Percentiles rank a stretch among this genome's conserved stretches.
phyloP scores from a whole-genome alignment of 176 grass and related monocot genomes.

The Aechmea fasciata region DNA sequence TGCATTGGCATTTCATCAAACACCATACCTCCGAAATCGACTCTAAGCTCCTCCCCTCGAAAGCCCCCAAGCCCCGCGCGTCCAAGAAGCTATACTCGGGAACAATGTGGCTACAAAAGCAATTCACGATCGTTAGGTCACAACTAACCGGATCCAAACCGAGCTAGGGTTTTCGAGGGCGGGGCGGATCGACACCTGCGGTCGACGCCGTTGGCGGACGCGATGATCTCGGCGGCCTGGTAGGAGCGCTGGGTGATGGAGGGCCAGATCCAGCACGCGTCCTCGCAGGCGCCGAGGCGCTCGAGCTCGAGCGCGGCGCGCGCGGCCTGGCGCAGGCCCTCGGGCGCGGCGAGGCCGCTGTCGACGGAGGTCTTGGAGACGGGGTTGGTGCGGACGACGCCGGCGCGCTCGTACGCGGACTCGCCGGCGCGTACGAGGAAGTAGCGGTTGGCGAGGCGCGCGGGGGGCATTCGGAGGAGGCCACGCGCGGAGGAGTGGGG shows the following conservation, averaged over 20 bases:
- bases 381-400: constrained; percentile 70
- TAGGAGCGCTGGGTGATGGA: constrained; percentile 93
- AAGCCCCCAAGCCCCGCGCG: constrained; percentile 75
- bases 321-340: constrained; percentile 59
- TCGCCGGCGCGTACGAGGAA: constrained; percentile 85
- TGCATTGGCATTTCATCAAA: neutral
- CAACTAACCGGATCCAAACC: neutral
- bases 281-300: constrained; percentile 71
- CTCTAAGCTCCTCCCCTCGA: constrained; percentile 62
- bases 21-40: constrained; percentile 56
- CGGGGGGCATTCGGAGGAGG: constrained; percentile 87
- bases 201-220: constrained; percentile 54
- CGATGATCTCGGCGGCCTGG: constrained; percentile 89
- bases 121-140: neutral
- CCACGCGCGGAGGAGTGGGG: constrained; percentile 47
- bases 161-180: neutral
- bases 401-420: constrained; percentile 66
- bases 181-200: constrained; percentile 37
- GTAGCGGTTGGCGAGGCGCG: constrained; percentile 66
- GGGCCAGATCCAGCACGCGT: constrained; percentile 90
- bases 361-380: constrained; percentile 90
- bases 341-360: constrained; percentile 68
- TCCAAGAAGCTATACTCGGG: constrained; percentile 98
- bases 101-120: constrained; percentile 47
- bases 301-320: constrained; percentile 70